Evolutionary conservation across 768 basidiomycete species (phyloP).

Genomic region (Cystofilobasidium bisporidii): DNA sequence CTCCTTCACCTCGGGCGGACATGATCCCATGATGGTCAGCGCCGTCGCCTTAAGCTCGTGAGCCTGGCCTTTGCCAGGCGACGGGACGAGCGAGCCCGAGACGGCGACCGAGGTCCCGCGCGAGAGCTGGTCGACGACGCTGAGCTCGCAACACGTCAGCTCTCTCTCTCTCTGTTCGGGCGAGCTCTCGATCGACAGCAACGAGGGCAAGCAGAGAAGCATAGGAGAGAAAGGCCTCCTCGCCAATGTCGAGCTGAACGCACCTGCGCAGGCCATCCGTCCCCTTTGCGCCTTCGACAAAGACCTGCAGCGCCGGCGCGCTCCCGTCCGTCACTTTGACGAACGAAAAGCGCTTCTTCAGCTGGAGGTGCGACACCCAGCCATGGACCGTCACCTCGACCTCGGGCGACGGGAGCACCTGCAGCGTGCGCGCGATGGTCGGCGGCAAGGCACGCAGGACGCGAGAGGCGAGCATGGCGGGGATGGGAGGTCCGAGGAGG

Average conservation of each 20-base stretch:
- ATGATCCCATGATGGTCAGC: constrained; percentile 50
- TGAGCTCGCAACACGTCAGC: constrained; percentile 34
- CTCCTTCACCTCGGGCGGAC: constrained; percentile 55
- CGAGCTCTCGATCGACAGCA: no score
- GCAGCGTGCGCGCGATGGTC: neutral
- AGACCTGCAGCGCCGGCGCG: constrained; percentile 65
- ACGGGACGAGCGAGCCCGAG: constrained; percentile 45
- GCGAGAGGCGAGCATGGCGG: neutral
- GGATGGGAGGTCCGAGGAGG: neutral
- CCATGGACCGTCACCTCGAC: constrained; percentile 51
- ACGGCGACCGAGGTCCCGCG: constrained; percentile 53
- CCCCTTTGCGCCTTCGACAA: constrained; percentile 48
- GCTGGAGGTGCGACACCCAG: constrained; percentile 76
- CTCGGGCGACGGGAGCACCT: neutral
- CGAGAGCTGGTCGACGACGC: constrained; percentile 37
- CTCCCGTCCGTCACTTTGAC: constrained; percentile 69
- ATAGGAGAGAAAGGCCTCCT: neutral
- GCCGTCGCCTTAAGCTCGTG: constrained; percentile 49
- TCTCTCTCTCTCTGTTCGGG: no score
- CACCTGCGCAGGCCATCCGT: constrained; percentile 20
- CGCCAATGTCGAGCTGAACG: no score
- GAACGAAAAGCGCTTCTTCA: constrained; percentile 82
- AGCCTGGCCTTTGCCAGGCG: constrained; percentile 48
- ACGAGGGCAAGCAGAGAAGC: neutral
- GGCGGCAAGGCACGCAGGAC: neutral